A percentile compares a stretch with the other conserved stretches of the same genome.
Evolutionary conservation across 73 alveolate genomes (phyloP).

Genomic region (Diophrys appendiculata): DNA sequence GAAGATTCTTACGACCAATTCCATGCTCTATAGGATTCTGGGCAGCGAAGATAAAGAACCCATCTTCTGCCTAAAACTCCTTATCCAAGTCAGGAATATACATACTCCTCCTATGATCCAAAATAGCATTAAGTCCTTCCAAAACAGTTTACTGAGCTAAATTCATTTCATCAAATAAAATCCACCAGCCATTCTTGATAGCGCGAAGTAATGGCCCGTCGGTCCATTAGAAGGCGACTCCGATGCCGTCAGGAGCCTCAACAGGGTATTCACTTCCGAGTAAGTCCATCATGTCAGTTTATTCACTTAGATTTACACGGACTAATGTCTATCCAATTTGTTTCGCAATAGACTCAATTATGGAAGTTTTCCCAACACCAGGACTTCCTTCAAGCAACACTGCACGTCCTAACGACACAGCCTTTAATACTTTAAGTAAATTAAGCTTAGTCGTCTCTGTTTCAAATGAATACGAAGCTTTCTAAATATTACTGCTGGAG

Average conservation of each 20-base stretch:
- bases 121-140: slow-evolving; percentile 98
- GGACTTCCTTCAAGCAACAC: slow-evolving; percentile 91
- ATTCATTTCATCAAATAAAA: slow-evolving; percentile 92
- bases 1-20: slow-evolving; percentile 98
- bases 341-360: slow-evolving; percentile 79
- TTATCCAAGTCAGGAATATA: slow-evolving; percentile 96
- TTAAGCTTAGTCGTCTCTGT: slow-evolving; percentile 72
- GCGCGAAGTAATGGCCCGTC: slow-evolving; percentile 94
- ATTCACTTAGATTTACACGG: slow-evolving; percentile 85
- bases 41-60: slow-evolving; percentile 93
- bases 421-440: slow-evolving; percentile 77
- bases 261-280: slow-evolving; percentile 97
- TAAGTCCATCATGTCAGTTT: slow-evolving; percentile 93
- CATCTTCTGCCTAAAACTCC: slow-evolving; percentile 84
- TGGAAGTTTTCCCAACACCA: slow-evolving; percentile 89
- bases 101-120: slow-evolving; percentile 96
- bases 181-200: slow-evolving; percentile 92
- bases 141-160: slow-evolving; percentile 91
- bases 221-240: slow-evolving; percentile 90
- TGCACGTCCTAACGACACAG: slow-evolving; percentile 76
- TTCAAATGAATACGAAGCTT: slow-evolving; percentile 70
- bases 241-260: slow-evolving; percentile 54
- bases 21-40: slow-evolving; percentile 96
- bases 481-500: too few species aligned
- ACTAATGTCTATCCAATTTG: slow-evolving; percentile 71